phyloP scores from a whole-genome alignment of 805 yeast genomes.

The Cyberlindnera subsufficiens region DNA sequence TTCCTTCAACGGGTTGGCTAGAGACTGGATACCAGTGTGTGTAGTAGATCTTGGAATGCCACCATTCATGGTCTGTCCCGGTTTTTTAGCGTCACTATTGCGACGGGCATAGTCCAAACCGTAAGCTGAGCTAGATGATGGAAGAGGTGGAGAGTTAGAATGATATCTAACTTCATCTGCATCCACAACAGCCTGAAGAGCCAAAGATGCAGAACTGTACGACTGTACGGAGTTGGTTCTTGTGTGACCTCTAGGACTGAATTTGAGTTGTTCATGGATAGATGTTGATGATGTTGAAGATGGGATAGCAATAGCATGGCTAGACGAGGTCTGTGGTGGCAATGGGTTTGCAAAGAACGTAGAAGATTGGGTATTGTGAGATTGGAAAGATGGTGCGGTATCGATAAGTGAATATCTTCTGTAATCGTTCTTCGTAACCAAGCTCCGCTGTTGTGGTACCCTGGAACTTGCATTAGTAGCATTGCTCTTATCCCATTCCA shows the following conservation, averaged over 20 bases:
- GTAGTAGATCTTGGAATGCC: conserved; percentile 31
- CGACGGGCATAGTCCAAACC: conserved; percentile 5
- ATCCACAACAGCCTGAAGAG: conserved; percentile 68
- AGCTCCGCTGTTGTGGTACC: conserved; percentile 25
- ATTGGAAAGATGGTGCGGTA: conserved; percentile 34
- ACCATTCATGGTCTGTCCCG: conserved; percentile 5
- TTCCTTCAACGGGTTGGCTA: conserved; percentile 4
- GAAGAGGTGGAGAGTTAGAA: conserved; percentile 1
- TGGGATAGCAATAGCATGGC: conserved; percentile 48
- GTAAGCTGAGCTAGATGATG: neutral
- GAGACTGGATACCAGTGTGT: conserved; percentile 23
- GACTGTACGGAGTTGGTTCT: conserved; percentile 34
- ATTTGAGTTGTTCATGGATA: conserved; percentile 17
- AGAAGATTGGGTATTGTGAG: conserved; percentile 27
- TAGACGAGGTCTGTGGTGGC: conserved; percentile 65
- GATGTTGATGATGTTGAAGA: conserved; percentile 29
- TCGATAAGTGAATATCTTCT: conserved; percentile 40
- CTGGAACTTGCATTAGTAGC: conserved; percentile 20
- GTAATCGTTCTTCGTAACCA: conserved; percentile 16
- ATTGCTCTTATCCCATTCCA: conserved; percentile 73
- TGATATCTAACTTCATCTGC: conserved; percentile 39
- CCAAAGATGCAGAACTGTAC: conserved; percentile 56
- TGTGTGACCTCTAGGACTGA: conserved; percentile 24
- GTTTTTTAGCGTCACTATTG: conserved; percentile 11
- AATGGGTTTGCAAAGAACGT: conserved; percentile 45